Percentiles rank a stretch among this genome's conserved stretches.
Conservation (phyloP, 805 yeast species). For the Candida easanensis region DNA sequence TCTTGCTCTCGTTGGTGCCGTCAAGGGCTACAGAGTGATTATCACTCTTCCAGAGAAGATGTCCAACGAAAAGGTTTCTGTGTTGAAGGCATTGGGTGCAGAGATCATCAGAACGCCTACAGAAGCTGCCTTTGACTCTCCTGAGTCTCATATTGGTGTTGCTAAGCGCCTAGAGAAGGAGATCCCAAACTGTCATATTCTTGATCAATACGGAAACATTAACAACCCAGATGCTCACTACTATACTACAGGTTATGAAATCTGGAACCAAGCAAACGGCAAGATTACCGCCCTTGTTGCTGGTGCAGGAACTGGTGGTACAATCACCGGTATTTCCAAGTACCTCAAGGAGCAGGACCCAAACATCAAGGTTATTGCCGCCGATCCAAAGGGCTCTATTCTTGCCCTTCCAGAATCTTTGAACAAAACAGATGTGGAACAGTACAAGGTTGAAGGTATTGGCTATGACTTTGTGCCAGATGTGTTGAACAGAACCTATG, state of each 20-base stretch:
- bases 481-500: slow-evolving; percentile 61
- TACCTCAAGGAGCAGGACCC: slow-evolving; percentile 72
- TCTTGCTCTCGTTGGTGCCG: slow-evolving; percentile 82
- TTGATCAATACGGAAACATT: slow-evolving; percentile 77
- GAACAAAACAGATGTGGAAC: slow-evolving; percentile 49
- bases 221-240: slow-evolving; percentile 85
- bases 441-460: slow-evolving; percentile 84
- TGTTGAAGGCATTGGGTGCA: slow-evolving; percentile 84
- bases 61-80: slow-evolving; percentile 89
- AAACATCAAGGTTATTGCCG: slow-evolving; percentile 63
- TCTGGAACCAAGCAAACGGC: slow-evolving; percentile 76
- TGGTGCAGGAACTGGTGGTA: slow-evolving; percentile 96
- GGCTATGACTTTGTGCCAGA: slow-evolving; percentile 89
- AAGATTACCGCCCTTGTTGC: slow-evolving; percentile 74
- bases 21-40: slow-evolving; percentile 81
- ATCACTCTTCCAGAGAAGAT: slow-evolving; percentile 88
- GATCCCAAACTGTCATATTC: slow-evolving; percentile 78
- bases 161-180: slow-evolving; percentile 78
- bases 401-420: slow-evolving; percentile 75
- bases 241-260: slow-evolving; percentile 80
- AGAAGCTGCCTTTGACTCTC: slow-evolving; percentile 91
- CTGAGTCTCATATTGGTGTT: slow-evolving; percentile 88
- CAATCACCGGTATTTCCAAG: slow-evolving; percentile 77
- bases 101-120: slow-evolving; percentile 90
- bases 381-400: slow-evolving; percentile 86